Percentiles rank a stretch among this genome's conserved stretches.
phyloP scores from a whole-genome alignment of 306 rosid genomes.

The Trifolium fragiferum region DNA sequence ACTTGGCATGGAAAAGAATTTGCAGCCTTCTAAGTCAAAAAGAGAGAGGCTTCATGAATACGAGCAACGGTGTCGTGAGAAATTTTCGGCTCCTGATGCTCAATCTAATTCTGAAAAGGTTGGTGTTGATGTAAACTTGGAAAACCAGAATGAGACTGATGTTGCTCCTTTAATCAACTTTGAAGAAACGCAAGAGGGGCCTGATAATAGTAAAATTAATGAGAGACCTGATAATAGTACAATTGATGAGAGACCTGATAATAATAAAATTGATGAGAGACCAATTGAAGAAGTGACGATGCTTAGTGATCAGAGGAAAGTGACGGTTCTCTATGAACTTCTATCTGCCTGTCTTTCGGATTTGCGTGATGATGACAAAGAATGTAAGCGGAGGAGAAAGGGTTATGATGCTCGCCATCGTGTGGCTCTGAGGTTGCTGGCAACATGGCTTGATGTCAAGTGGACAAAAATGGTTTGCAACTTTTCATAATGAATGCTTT shows the following conservation, averaged over 20 bases:
- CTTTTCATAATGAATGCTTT: conserved; percentile 51
- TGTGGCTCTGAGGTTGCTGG: conserved; percentile 70
- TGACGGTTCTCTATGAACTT: conserved; percentile 79
- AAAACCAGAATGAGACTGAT: conserved; percentile 39
- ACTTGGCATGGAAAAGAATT: conserved; percentile 54
- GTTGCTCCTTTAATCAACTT: conserved; percentile 36
- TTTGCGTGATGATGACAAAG: conserved; percentile 52
- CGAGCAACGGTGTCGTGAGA: conserved; percentile 67
- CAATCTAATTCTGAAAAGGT: conserved; percentile 51
- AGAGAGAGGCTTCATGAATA: conserved; percentile 66
- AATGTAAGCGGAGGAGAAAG: conserved; percentile 62
- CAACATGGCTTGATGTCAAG: conserved; percentile 88
- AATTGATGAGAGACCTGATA: conserved; percentile 59
- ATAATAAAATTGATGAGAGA: conserved; percentile 49
- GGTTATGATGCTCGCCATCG: conserved; percentile 95
- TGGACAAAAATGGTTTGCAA: conserved; percentile 84
- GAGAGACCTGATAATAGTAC: conserved; percentile 39
- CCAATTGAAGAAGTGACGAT: conserved; percentile 67
- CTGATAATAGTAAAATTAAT: conserved; percentile 39
- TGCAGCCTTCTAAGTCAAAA: conserved; percentile 53
- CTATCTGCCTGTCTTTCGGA: conserved; percentile 83
- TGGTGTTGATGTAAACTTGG: conserved; percentile 43
- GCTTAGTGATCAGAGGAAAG: conserved; percentile 80
- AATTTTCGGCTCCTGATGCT: conserved; percentile 53
- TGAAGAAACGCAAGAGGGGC: conserved; percentile 43